These are phyloP conservation scores for Cenococcum geophilum DNA, from an alignment of 495 filamentous ascomycete species.

Conservation along the genomic window DNA sequence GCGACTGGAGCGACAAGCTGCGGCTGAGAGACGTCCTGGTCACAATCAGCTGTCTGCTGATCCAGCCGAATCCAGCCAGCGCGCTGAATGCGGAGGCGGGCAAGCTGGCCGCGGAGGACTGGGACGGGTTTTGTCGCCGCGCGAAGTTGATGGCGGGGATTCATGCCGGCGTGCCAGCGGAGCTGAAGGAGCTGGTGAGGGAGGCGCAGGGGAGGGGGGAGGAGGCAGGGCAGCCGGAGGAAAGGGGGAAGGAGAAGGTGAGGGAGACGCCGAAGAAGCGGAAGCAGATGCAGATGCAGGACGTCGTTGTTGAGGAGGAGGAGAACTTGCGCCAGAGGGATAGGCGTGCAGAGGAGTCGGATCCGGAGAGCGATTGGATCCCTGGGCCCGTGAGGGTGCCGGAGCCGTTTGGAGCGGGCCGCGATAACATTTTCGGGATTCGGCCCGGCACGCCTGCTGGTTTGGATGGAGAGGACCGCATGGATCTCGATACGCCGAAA, in stretches of 20 bases:
- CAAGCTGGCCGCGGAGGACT: conserved; percentile 57
- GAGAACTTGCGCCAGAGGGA: conserved; percentile 20
- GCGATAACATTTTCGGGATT: conserved; percentile 28
- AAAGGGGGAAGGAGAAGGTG: conserved; percentile 13
- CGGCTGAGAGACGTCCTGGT: conserved; percentile 60
- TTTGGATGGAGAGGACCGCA: conserved; percentile 17
- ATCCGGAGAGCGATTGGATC: conserved; percentile 31
- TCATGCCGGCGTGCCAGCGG: conserved; percentile 52
- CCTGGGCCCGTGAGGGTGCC: conserved; percentile 17
- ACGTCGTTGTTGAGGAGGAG: conserved; percentile 19
- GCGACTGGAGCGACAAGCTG: conserved; percentile 58
- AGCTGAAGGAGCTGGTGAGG: conserved; percentile 37
- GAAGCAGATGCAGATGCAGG: background rate
- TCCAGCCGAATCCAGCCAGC: conserved; percentile 65
- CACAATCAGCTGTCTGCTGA: conserved; percentile 65
- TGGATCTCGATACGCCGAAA: background rate
- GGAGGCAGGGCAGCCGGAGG: conserved; percentile 33
- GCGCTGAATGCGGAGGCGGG: conserved; percentile 63
- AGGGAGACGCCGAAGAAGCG: conserved; percentile 7
- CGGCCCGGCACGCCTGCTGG: conserved; percentile 14
- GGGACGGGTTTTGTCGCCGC: conserved; percentile 52
- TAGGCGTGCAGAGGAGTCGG: conserved; percentile 14
- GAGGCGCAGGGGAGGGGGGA: conserved; percentile 59
- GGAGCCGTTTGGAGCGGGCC: conserved; percentile 6
- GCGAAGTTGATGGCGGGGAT: conserved; percentile 63